Base-by-base conservation (phyloP, 2,329 filamentous ascomycete species). In the Ophiocordyceps robertsii region DNA sequence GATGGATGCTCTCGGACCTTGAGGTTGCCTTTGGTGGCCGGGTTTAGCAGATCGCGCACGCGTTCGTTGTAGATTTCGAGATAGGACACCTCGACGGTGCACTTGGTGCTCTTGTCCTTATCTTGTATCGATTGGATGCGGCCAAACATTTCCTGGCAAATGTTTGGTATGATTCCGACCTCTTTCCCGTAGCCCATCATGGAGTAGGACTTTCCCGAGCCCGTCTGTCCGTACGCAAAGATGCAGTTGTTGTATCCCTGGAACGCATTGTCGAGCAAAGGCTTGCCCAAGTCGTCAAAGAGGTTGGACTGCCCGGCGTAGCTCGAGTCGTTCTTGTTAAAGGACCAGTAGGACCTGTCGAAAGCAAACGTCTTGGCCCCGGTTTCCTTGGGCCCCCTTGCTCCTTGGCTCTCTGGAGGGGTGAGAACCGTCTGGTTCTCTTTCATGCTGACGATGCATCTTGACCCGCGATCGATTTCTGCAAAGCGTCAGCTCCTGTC, bases 171-270 rank as follows among this genome's bases (percentile, higher is more conserved):
- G 49, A 98, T 92, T 61, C 92, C 92, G 44, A 88, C 77, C 57
- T 98, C 90, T 56, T 90, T 83, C 42, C 92, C 92, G 65, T 96
- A 98, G 39, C 92, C 92, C 92, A 98, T 98, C 90, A 98, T 98
- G 29, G 89, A 95, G 64, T 98, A 98, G 14, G 88, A 95, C 67
- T 98, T 98, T 64, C 92, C 92, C 1, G 92, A 96, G 52, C 92
- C 92, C 2, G 92, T 98, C 68, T 98, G 92, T 16, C 92, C 92
- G 59, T 98, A 98, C 13, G 92, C 92, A 60, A 98, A 98, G 57
- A 98, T 98, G 72, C 92, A 98, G 64, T 96, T 98, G 71, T 98
- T 96, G 69, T 96, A 98, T 37, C 92, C 92, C 56, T 90, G 80
- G 59, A 98, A 98, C 16, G 92, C 92, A 75, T 98, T 98, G 67